phyloP scores from a whole-genome alignment of 2,329 filamentous ascomycete species.

The Colletotrichum eremochloae region DNA sequence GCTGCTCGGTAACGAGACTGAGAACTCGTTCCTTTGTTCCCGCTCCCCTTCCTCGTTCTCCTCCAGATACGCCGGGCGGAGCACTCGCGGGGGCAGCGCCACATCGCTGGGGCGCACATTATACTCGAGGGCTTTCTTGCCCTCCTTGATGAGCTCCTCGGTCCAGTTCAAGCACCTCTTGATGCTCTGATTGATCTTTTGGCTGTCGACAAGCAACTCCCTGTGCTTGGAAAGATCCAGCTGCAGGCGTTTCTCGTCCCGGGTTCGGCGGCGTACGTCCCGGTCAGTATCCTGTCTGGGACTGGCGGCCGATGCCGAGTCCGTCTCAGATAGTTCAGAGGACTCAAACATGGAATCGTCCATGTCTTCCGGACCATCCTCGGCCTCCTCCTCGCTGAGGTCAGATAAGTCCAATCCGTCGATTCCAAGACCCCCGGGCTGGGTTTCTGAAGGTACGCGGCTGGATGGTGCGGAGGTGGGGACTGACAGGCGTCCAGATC shows the following conservation, averaged over 20 bases:
- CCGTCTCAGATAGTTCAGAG: constrained; percentile 59
- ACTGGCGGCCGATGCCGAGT: constrained; percentile 55
- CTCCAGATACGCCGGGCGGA: constrained; percentile 74
- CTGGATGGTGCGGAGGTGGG: constrained; percentile 56
- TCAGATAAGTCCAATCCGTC: constrained; percentile 63
- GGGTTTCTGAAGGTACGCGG: constrained; percentile 59
- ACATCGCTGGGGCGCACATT: constrained; percentile 83
- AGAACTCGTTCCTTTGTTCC: constrained; percentile 43
- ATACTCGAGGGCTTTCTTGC: constrained; percentile 88
- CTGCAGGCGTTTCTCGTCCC: constrained; percentile 86
- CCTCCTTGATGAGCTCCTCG: constrained; percentile 90
- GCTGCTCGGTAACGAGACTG: constrained; percentile 38
- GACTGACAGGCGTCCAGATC: constrained; percentile 80
- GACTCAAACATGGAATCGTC: constrained; percentile 55
- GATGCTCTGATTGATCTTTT: constrained; percentile 95
- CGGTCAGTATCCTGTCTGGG: constrained; percentile 49
- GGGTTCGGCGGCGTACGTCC: constrained; percentile 70
- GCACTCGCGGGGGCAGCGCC: constrained; percentile 83
- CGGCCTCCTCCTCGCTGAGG: constrained; percentile 63
- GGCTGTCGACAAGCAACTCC: constrained; percentile 87
- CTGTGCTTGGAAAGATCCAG: constrained; percentile 90
- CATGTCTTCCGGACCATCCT: constrained; percentile 59
- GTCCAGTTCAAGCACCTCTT: constrained; percentile 91
- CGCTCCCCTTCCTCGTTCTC: constrained; percentile 57
- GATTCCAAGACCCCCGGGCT: constrained; percentile 58